Evolutionary conservation across 2,329 filamentous ascomycete species (phyloP).

Genomic region (Rhynchosporium secalis): DNA sequence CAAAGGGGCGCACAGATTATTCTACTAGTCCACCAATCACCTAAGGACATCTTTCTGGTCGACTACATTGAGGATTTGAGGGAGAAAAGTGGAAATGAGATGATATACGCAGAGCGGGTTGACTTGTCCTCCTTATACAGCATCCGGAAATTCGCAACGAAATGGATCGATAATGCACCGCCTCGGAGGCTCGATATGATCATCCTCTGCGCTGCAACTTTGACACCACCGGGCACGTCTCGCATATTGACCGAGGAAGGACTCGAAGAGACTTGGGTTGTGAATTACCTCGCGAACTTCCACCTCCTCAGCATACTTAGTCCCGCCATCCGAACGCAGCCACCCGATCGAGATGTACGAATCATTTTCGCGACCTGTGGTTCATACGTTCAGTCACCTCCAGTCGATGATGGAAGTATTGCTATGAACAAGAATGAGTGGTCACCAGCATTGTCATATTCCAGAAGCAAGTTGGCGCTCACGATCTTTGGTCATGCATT

Average conservation of each 20-base stretch:
- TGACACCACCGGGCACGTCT: conserved; percentile 66
- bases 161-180: conserved; percentile 95
- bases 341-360: conserved; percentile 88
- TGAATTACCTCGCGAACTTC: conserved; percentile 96
- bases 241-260: conserved; percentile 70
- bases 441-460: conserved; percentile 59
- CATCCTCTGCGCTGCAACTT: conserved; percentile 78
- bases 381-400: conserved; percentile 77
- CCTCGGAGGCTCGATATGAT: conserved; percentile 88
- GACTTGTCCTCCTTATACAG: conserved; percentile 87
- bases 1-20: conserved; percentile 84
- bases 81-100: conserved; percentile 70
- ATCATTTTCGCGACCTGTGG: conserved; percentile 85
- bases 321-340: conserved; percentile 86
- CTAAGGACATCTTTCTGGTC: conserved; percentile 82
- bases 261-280: conserved; percentile 85
- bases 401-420: conserved; percentile 55
- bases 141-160: conserved; percentile 89
- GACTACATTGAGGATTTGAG: conserved; percentile 92
- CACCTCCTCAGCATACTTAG: conserved; percentile 89
- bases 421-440: conserved; percentile 50
- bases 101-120: conserved; percentile 95
- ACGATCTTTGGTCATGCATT: conserved; percentile 89
- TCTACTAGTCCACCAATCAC: conserved; percentile 79
- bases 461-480: conserved; percentile 73